phyloP scores from a whole-genome alignment of 2,329 filamentous ascomycete species.

The Leptographium flavum region DNA sequence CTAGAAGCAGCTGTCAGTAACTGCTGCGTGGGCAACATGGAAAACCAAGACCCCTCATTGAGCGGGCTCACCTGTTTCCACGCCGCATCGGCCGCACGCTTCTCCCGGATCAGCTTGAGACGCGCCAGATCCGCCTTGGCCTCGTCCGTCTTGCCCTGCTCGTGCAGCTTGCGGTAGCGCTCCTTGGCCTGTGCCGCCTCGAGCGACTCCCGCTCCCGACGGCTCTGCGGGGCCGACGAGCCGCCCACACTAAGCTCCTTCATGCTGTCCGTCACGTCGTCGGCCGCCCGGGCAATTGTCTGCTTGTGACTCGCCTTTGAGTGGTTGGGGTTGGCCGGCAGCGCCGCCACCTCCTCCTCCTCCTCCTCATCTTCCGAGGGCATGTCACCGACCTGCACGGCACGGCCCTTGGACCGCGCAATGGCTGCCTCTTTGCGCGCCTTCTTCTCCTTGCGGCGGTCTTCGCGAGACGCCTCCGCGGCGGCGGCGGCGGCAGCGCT shows the following conservation, averaged over 20 bases:
- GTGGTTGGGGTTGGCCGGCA: conserved; percentile 88
- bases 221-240: conserved; percentile 20
- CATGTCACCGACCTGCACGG: conserved; percentile 72
- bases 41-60: too few species aligned
- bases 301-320: conserved; percentile 57
- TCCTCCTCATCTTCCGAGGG: conserved; percentile 50
- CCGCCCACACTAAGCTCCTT: conserved; percentile 34
- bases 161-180: conserved; percentile 80
- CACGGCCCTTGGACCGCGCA: conserved; percentile 54
- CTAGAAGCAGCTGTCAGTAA: conserved; percentile 21
- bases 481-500: conserved; percentile 24
- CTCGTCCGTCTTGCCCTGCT: conserved; percentile 93
- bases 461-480: conserved; percentile 53
- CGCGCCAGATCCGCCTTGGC: conserved; percentile 80
- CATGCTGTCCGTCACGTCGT: conserved; percentile 36
- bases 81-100: conserved; percentile 69
- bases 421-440: conserved; percentile 42
- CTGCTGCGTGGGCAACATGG: not conserved
- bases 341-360: conserved; percentile 36
- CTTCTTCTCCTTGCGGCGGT: conserved; percentile 85
- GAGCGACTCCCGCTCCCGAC: conserved; percentile 55
- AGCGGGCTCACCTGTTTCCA: conserved; percentile 57
- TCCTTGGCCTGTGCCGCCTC: conserved; percentile 83
- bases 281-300: conserved; percentile 13
- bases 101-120: conserved; percentile 67